Evolutionary conservation across 2,329 filamentous ascomycete species (phyloP), one percentile per base, ranked within the genome.

Genomic region (Acrocalymma vagum): DNA sequence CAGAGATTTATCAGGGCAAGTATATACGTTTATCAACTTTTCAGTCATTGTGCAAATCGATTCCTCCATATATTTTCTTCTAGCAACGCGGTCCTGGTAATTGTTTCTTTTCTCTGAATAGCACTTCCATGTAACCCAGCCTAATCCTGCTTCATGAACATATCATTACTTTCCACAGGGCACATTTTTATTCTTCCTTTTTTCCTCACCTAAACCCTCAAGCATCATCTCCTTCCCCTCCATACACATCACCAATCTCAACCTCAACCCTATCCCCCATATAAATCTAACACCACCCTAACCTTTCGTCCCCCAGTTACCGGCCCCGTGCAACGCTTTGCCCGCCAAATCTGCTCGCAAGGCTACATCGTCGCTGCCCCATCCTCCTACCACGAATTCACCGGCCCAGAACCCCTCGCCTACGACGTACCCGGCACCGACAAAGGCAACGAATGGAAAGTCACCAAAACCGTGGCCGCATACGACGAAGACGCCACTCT

Each of bases 361-460:
- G 93, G 92, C 61, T 96, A 95, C 76, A 95, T 96, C 55, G 91
- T 93, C 53, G 92, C 88, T 8, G 91, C 91, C 0, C 90, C 91
- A 0, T 94, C 88, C 23, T 92, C 86, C 21, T 96, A 96, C 72
- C 92, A 96, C 67, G 92, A 96, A 71, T 96, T 96, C 72, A 90
- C 85, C 1, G 88, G 88, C 4, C 89, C 91, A 0, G 89, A 93
- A 60, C 77, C 92, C 9, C 77, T 96, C 26, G 82, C 88, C 33
- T 96, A 96, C 69, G 89, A 96, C 64, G 90, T 79, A 0, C 87
- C 88, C 2, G 92, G 94, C 36, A 97, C 93, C 0, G 90, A 96
- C 67, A 78, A 83, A 28, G 92, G 93, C 16, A 97, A 96, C 67
- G 80, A 83, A 45, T 95, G 84, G 81, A 96, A 96, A 69, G 78